Conservation (phyloP, 495 filamentous ascomycete genomes). For the Daldinia loculata region DNA sequence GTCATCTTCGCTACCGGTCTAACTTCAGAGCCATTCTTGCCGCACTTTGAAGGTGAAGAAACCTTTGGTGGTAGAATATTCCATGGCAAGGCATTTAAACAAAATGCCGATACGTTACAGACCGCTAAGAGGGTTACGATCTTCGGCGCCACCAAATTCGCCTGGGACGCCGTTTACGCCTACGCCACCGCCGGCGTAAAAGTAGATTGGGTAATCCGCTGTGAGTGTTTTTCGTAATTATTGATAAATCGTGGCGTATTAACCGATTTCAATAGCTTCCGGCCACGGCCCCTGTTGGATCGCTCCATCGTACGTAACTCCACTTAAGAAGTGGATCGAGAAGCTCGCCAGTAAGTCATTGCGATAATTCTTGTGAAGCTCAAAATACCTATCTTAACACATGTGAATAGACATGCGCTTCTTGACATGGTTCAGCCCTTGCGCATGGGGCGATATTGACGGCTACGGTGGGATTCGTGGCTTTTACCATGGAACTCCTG, state of each 20-base stretch:
- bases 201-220: constrained; percentile 82
- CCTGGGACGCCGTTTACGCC: constrained; percentile 75
- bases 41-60: constrained; percentile 45
- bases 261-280: constrained; percentile 51
- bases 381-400: constrained; percentile 21
- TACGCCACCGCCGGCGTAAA: constrained; percentile 68
- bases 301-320: constrained; percentile 58
- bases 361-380: not conserved
- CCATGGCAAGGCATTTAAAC: constrained; percentile 65
- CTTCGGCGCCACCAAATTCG: constrained; percentile 75
- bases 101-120: constrained; percentile 42
- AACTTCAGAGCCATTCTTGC: constrained; percentile 45
- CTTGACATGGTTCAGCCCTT: constrained; percentile 50
- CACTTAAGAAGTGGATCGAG: constrained; percentile 55
- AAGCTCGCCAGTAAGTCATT: constrained; percentile 65
- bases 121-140: constrained; percentile 60
- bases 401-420: constrained; percentile 38
- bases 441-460: constrained; percentile 49
- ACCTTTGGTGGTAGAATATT: constrained; percentile 62
- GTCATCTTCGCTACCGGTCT: constrained; percentile 46
- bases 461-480: constrained; percentile 47
- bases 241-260: constrained; percentile 11
- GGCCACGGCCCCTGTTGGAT: constrained; percentile 78
- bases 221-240: constrained; percentile 41
- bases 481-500: constrained; percentile 69